These are phyloP conservation scores for Coemansia biformis DNA, from an alignment of 192 early-diverging fungal species.

Conservation along the genomic window DNA sequence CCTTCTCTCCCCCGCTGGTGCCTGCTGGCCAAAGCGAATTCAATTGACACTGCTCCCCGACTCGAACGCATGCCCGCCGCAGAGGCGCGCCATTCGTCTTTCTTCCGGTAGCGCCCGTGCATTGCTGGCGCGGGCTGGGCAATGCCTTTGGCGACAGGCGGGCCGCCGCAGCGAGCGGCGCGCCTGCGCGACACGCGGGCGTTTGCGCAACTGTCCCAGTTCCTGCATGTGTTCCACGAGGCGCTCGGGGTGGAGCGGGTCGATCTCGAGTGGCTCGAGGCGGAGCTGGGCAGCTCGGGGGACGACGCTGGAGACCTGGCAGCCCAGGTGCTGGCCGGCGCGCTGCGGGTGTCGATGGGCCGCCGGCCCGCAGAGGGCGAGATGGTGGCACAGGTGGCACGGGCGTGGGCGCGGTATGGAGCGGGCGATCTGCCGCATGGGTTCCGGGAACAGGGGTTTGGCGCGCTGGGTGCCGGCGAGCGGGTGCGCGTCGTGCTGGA, in stretches of 20 bases:
- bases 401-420: slow-evolving; percentile 17
- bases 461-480: slow-evolving; percentile 14
- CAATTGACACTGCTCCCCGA: no score
- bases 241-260: slow-evolving; percentile 16
- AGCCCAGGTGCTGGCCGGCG: slow-evolving; percentile 10
- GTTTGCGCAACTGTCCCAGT: slow-evolving; percentile 34
- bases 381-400: slow-evolving; percentile 11
- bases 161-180: not conserved
- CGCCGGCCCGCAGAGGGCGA: slow-evolving; percentile 12
- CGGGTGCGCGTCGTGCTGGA: slow-evolving; percentile 17
- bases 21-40: no score
- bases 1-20: no score
- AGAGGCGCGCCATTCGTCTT: no score
- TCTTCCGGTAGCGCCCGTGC: no score
- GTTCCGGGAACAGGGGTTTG: slow-evolving; percentile 10
- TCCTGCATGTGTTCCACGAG: slow-evolving; percentile 16
- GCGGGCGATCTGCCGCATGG: slow-evolving; percentile 1
- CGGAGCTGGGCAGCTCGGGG: slow-evolving; percentile 10
- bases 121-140: no score
- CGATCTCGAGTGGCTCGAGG: slow-evolving; percentile 16
- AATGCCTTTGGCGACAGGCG: slow-evolving; percentile 20
- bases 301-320: not conserved
- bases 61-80: no score
- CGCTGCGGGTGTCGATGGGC: slow-evolving; percentile 13
- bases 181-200: slow-evolving; percentile 25